These are phyloP conservation scores for Cladosporium velox DNA, from an alignment of 2,329 filamentous ascomycete species.

Conservation along the genomic window DNA sequence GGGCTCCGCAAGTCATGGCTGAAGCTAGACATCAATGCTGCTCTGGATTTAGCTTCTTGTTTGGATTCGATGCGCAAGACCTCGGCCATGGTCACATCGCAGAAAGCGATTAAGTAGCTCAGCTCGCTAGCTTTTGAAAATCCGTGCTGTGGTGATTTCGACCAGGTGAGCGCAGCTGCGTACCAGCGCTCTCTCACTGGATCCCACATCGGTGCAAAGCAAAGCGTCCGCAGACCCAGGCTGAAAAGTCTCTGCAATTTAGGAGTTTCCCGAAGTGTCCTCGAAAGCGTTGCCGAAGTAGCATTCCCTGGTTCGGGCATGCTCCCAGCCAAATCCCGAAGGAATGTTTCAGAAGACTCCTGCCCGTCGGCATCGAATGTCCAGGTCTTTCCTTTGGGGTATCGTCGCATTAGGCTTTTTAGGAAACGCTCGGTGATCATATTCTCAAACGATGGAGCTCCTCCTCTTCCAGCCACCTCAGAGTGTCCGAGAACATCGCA, in stretches of 20 bases:
- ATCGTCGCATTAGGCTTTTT: slow-evolving; percentile 26
- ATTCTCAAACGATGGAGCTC: slow-evolving; percentile 14
- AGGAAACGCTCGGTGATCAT: slow-evolving; percentile 24
- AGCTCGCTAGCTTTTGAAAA: slow-evolving; percentile 45
- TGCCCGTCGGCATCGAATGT: slow-evolving; percentile 26
- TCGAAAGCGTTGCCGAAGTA: background rate
- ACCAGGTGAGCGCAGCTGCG: slow-evolving; percentile 43
- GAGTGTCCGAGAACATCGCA: slow-evolving; percentile 12
- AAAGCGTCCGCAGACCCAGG: slow-evolving; percentile 46
- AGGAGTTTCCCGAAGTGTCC: slow-evolving; percentile 24
- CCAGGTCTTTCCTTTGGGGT: slow-evolving; percentile 32
- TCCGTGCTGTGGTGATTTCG: slow-evolving; percentile 47
- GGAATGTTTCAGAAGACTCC: slow-evolving; percentile 1
- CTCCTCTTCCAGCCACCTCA: slow-evolving; percentile 8
- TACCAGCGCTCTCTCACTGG: slow-evolving; percentile 41
- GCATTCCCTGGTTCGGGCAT: background rate
- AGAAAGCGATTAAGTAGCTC: slow-evolving; percentile 44
- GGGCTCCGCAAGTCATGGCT: slow-evolving; percentile 55
- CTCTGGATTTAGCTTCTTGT: slow-evolving; percentile 50
- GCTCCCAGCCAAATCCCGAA: background rate
- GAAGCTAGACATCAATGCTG: slow-evolving; percentile 56
- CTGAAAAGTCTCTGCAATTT: slow-evolving; percentile 44
- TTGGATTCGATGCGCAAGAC: slow-evolving; percentile 43
- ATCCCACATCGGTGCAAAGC: slow-evolving; percentile 57
- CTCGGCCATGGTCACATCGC: slow-evolving; percentile 46